Conservation (phyloP, 2,329 filamentous ascomycete genomes). For the Botrytis porri region DNA sequence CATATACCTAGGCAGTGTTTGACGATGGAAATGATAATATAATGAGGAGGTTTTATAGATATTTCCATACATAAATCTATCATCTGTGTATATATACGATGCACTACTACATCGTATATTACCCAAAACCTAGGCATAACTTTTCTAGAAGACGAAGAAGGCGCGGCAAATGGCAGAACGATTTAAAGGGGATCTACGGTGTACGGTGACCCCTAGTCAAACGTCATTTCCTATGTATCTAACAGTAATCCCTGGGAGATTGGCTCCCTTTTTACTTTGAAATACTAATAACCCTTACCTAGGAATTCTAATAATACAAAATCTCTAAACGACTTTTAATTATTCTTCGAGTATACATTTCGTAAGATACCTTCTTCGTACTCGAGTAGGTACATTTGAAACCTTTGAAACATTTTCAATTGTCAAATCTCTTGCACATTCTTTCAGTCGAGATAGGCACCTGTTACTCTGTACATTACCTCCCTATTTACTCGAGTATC, state of each 20-base stretch:
- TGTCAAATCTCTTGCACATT: conserved; percentile 1
- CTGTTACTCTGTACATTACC: not conserved
- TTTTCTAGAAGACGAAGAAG: not conserved
- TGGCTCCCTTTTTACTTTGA: not conserved
- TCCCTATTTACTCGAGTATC: not conserved
- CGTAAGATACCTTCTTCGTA: not conserved
- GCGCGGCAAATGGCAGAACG: not conserved
- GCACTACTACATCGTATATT: too few relatives aligned
- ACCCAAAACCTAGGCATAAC: not conserved
- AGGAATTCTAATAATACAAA: not conserved
- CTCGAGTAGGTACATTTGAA: not conserved
- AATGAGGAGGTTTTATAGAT: not conserved
- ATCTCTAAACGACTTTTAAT: not conserved
- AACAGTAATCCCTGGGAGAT: not conserved
- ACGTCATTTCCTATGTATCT: conserved; percentile 2
- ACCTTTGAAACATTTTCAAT: not conserved
- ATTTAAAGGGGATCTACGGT: conserved; percentile 2
- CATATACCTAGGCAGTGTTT: too few relatives aligned
- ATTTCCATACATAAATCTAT: not conserved
- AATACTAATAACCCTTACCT: too few relatives aligned
- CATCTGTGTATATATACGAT: not conserved
- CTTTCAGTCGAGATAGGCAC: not conserved
- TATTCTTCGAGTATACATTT: not conserved
- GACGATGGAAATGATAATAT: too few relatives aligned
- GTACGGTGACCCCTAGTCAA: conserved; percentile 4